Base-by-base conservation (phyloP, 2,329 filamentous ascomycete genomes). In the Huntiella abstrusa region DNA sequence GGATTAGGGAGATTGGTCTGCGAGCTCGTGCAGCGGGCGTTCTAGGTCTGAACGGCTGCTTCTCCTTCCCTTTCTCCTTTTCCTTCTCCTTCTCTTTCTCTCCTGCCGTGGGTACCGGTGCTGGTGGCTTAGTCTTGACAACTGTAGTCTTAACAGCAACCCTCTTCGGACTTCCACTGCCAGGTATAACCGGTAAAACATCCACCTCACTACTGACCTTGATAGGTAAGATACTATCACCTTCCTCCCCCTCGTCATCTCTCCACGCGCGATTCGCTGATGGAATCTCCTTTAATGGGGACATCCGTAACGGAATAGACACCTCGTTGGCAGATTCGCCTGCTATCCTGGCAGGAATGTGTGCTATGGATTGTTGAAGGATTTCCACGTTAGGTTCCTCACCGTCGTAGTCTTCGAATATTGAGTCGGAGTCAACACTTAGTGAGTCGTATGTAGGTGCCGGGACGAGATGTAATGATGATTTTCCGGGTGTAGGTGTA, bases 261-360 rank as follows among this genome's bases (percentile, higher is more conserved):
- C 39, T 36, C 16, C 35, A 22, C 5, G 42, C 41, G 16, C 62
- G 51, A 52, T 75, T 75, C 2, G 69, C 68, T 1, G 68, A 64
- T 8, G 61, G 60, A 2, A 66, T 70, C 49, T 71, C 67, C 42
- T 66, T 66, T 0, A 78, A 60, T 1, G 73, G 72, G 41, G 64
- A 69, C 41, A 70, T 52, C 41, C 65, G 67, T 12, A 63, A 68
- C 1, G 65, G 64, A 33, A 63, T 58, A 0, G 68, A 6, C 22
- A 28, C 22, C 8, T 67, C 2, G 71, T 56, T 2, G 67, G 62
- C 2, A 69, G 65, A 36, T 41, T 15, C 13, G 37, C 46, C 8
- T 45, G 15, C 13, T 44, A 37, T 10, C 8, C 33, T 15, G 3
- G 42, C 38, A 10, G 43, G 47, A 34, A 46, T 49, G 22, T 55